phyloP scores from a whole-genome alignment of 2,329 filamentous ascomycete species.

The Chaetothyriales sp. region DNA sequence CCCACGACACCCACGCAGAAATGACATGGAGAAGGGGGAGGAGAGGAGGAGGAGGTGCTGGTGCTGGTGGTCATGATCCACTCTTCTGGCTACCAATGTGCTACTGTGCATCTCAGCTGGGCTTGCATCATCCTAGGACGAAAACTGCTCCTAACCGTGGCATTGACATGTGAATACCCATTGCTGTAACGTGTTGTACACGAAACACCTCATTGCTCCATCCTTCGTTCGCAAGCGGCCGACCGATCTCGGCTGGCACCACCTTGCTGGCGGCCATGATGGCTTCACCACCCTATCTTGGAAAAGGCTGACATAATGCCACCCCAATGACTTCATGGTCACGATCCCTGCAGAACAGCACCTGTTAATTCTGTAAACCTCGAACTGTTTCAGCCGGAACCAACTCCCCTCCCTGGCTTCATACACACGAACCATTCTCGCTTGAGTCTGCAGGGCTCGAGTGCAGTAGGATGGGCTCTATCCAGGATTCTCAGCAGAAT shows the following conservation, averaged over 20 bases:
- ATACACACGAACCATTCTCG: not conserved
- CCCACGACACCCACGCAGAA: no score
- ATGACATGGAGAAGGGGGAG: no score
- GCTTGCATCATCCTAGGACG: no score
- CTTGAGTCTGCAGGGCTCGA: not conserved
- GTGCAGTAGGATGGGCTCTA: conserved; percentile 1
- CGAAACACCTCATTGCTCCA: not conserved
- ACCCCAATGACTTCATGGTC: not conserved
- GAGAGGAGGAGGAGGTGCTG: no score
- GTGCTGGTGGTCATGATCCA: no score
- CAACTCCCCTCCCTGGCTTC: not conserved
- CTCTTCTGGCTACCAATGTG: no score
- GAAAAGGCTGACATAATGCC: conserved; percentile 2
- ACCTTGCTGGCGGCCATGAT: not conserved
- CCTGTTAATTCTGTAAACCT: not conserved
- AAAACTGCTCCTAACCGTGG: no score
- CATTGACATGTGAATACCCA: no score
- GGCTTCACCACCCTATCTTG: not conserved
- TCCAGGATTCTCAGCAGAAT: not conserved
- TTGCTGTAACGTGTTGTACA: not conserved
- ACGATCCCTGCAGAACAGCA: not conserved
- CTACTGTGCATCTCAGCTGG: no score
- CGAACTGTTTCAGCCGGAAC: not conserved
- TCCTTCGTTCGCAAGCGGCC: not conserved
- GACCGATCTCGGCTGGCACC: not conserved